Evolutionary conservation across 73 alveolate genomes (phyloP).

Genomic region (Tetrahymena malaccensis): DNA sequence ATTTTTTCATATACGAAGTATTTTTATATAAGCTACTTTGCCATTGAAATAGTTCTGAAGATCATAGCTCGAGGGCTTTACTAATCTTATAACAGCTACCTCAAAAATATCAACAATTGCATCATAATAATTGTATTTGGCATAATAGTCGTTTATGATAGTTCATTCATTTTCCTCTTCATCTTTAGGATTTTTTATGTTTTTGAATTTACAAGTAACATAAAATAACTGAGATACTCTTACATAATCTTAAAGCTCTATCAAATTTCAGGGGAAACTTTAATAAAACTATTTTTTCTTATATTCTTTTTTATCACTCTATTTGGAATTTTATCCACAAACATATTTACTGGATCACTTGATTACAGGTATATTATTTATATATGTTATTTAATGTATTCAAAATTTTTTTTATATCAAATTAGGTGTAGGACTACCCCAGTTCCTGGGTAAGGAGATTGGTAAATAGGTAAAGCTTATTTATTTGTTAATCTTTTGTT

Average conservation of each 20-base stretch:
- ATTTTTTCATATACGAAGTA: background rate
- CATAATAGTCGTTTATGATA: background rate
- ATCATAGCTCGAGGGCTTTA: conserved; percentile 2
- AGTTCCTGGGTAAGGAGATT: background rate
- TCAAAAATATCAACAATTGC: conserved; percentile 1
- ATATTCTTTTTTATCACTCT: conserved; percentile 6
- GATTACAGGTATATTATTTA: background rate
- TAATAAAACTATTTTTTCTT: background rate
- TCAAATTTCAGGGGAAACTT: background rate
- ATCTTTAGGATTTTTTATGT: background rate
- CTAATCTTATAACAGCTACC: background rate
- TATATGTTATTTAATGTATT: background rate
- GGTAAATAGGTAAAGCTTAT: background rate
- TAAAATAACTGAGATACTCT: background rate
- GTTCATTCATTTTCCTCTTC: background rate
- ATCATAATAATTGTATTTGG: background rate
- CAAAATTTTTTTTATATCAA: background rate
- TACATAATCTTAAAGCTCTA: background rate
- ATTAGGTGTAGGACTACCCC: background rate
- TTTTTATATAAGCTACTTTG: background rate
- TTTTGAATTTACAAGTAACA: background rate
- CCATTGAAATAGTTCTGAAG: conserved; percentile 1
- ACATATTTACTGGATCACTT: background rate
- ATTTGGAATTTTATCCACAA: background rate
- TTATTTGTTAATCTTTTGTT: background rate